Percentiles rank a stretch among this genome's conserved stretches.
Evolutionary conservation across 805 yeast species (phyloP).

Genomic region (Yamadazyma tumulicola): DNA sequence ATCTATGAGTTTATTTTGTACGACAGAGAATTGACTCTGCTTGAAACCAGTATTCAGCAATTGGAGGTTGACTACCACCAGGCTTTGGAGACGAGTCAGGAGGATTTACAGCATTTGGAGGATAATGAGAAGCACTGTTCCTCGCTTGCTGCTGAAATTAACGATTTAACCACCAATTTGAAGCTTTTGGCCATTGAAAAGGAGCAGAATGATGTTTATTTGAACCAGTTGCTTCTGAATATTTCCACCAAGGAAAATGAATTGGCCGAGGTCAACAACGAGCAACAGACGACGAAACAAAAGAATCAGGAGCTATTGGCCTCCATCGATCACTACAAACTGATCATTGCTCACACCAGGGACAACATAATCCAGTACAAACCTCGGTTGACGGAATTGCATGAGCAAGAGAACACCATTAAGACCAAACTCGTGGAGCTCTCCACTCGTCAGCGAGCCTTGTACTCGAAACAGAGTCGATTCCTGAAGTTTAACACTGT

Average conservation of each 20-base stretch:
- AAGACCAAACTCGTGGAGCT: constrained; percentile 39
- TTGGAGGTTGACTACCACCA: constrained; percentile 56
- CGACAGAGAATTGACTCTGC: constrained; percentile 68
- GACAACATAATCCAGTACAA: constrained; percentile 28
- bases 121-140: constrained; percentile 53
- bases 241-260: constrained; percentile 50
- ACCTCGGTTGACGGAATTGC: constrained; percentile 42
- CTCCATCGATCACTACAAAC: constrained; percentile 18
- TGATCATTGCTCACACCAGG: constrained; percentile 35
- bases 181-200: constrained; percentile 56
- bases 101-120: constrained; percentile 53
- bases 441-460: constrained; percentile 50
- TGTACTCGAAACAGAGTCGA: constrained; percentile 72
- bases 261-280: constrained; percentile 39
- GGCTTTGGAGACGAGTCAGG: constrained; percentile 50
- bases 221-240: constrained; percentile 44
- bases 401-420: constrained; percentile 35
- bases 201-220: constrained; percentile 48
- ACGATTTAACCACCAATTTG: constrained; percentile 43
- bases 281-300: constrained; percentile 27
- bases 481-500: constrained; percentile 53
- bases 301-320: constrained; percentile 21
- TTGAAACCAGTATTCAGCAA: constrained; percentile 56
- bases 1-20: constrained; percentile 70
- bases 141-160: constrained; percentile 44